Conservation (phyloP, 768 basidiomycete species). For the Phanerochaete carnosa region DNA sequence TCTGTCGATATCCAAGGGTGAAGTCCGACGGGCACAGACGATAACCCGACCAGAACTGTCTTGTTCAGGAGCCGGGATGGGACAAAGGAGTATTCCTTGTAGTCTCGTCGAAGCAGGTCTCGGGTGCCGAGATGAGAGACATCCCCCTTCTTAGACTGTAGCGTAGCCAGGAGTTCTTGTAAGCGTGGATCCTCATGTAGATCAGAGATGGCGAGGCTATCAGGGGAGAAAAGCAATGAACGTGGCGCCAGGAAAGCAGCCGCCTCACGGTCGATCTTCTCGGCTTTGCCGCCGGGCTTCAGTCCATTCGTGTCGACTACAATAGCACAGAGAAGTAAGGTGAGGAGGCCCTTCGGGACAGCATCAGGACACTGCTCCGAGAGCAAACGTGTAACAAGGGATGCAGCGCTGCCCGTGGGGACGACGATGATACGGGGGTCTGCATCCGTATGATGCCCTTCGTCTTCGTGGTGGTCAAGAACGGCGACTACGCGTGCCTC, state of each 20-base stretch:
- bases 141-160: constrained; percentile 59
- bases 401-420: constrained; percentile 77
- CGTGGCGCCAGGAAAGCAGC: constrained; percentile 60
- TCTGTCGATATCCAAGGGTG: constrained; percentile 50
- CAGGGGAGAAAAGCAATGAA: constrained; percentile 37
- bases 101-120: constrained; percentile 91
- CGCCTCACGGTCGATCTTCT: constrained; percentile 58
- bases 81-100: constrained; percentile 75
- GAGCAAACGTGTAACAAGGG: constrained; percentile 50
- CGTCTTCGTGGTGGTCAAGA: constrained; percentile 92
- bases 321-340: constrained; percentile 76
- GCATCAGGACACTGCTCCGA: constrained; percentile 22
- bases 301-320: constrained; percentile 86
- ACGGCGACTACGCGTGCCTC: constrained; percentile 63
- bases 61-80: constrained; percentile 39
- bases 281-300: constrained; percentile 74
- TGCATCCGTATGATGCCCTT: constrained; percentile 56
- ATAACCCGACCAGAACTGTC: constrained; percentile 66
- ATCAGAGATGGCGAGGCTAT: constrained; percentile 19
- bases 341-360: constrained; percentile 61
- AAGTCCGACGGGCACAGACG: constrained; percentile 76
- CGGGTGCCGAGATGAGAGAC: constrained; percentile 63
- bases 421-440: constrained; percentile 62
- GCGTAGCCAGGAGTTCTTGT: constrained; percentile 42
- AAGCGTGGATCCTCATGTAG: constrained; percentile 41